Evolutionary conservation across 306 rosid species (phyloP).

Genomic region (Sphenostylis stenocarpa): DNA sequence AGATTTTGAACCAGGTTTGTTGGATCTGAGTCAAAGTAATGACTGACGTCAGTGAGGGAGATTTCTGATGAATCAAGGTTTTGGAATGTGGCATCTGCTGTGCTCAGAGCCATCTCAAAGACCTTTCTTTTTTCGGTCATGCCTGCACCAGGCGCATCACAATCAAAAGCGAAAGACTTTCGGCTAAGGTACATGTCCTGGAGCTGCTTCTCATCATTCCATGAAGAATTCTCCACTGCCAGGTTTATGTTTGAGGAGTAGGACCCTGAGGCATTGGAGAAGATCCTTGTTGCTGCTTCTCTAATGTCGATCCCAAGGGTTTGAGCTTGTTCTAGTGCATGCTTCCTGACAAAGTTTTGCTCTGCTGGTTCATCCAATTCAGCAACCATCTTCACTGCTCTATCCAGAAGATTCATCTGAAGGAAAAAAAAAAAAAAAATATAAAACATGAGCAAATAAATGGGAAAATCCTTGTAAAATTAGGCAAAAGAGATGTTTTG

Average conservation of each 20-base stretch:
- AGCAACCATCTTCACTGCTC: slow-evolving; percentile 95
- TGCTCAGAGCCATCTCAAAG: slow-evolving; percentile 96
- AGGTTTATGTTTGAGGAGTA: slow-evolving; percentile 95
- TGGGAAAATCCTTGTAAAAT: neutral
- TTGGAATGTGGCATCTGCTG: slow-evolving; percentile 93
- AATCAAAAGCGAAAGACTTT: slow-evolving; percentile 85
- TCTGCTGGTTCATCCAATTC: slow-evolving; percentile 87
- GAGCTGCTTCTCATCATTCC: slow-evolving; percentile 97
- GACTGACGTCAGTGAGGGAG: slow-evolving; percentile 96
- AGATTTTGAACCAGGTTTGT: slow-evolving; percentile 89
- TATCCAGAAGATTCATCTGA: slow-evolving; percentile 94
- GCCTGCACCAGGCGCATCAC: slow-evolving; percentile 93
- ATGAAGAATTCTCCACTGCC: slow-evolving; percentile 91
- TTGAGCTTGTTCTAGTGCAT: slow-evolving; percentile 86
- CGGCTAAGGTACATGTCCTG: slow-evolving; percentile 96
- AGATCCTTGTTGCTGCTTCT: slow-evolving; percentile 89
- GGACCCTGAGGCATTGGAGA: slow-evolving; percentile 95
- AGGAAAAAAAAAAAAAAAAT: no score
- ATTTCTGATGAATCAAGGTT: slow-evolving; percentile 95
- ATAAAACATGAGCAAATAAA: neutral
- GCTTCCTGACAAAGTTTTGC: slow-evolving; percentile 80
- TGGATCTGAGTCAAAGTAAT: slow-evolving; percentile 96
- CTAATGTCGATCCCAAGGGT: slow-evolving; percentile 78
- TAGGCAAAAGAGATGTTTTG: neutral
- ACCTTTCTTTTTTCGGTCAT: slow-evolving; percentile 88